phyloP scores from a whole-genome alignment of 129 eudicot genomes.

The Chrysanthemum makinoi region DNA sequence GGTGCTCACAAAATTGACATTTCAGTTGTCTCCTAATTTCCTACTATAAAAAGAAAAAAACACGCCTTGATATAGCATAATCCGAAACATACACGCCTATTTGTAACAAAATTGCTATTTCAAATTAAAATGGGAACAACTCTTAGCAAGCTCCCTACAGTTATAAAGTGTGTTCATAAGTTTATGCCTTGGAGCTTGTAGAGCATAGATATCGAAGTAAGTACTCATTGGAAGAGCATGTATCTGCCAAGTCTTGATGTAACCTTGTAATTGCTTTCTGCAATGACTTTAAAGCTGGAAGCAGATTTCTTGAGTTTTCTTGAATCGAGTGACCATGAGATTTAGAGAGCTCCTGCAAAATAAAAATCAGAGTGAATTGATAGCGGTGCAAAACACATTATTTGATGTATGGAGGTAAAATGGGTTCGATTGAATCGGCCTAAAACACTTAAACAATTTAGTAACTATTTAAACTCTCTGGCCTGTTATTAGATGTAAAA shows the following conservation, averaged over 20 bases:
- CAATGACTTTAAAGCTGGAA: slow-evolving; percentile 86
- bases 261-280: slow-evolving; percentile 79
- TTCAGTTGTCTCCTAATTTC: no score
- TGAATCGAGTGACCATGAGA: slow-evolving; percentile 75
- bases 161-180: slow-evolving; percentile 9
- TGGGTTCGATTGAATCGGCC: no score
- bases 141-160: not conserved
- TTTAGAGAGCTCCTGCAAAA: slow-evolving; percentile 77
- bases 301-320: slow-evolving; percentile 73
- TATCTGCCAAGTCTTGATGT: slow-evolving; percentile 94
- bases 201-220: slow-evolving; percentile 84
- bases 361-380: not conserved
- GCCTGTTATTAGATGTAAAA: no score
- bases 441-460: no score
- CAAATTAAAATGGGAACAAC: not conserved
- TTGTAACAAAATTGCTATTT: slow-evolving; percentile 28
- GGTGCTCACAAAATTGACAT: no score
- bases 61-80: slow-evolving; percentile 7
- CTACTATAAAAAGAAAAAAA: not conserved
- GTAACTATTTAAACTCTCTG: no score
- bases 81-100: slow-evolving; percentile 16
- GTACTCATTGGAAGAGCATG: slow-evolving; percentile 88
- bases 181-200: slow-evolving; percentile 48
- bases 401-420: no score
- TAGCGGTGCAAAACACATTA: no score